phyloP scores from a whole-genome alignment of 2,329 filamentous ascomycete genomes.

The Neofusicoccum sp. region DNA sequence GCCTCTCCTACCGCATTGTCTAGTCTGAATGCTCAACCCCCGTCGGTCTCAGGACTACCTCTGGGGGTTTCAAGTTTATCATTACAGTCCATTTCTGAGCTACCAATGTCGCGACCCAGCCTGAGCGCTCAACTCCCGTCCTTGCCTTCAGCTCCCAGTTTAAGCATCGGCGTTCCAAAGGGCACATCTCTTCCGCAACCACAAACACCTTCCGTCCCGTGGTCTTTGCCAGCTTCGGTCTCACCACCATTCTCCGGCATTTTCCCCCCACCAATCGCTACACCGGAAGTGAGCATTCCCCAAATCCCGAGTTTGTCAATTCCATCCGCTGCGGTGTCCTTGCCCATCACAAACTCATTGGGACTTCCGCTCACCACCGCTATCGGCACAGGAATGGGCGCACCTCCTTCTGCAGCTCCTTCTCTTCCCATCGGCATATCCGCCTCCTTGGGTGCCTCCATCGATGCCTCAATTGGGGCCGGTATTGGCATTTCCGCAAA shows the following conservation, averaged over 20 bases:
- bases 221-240: neutral
- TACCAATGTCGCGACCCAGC: neutral
- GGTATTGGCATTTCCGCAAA: neutral
- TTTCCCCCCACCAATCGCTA: neutral
- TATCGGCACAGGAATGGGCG: neutral
- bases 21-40: no score
- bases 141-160: no score
- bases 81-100: no score
- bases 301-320: neutral
- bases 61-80: no score
- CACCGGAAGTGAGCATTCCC: neutral
- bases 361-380: neutral
- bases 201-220: no score
- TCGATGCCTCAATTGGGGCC: neutral
- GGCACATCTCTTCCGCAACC: no score
- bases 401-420: neutral
- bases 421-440: neutral
- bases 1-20: no score
- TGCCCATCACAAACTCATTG: neutral
- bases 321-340: neutral
- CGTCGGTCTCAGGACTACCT: no score
- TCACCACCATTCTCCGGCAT: neutral
- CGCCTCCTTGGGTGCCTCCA: neutral
- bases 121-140: neutral
- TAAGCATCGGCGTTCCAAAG: neutral